Percentiles rank a stretch among this genome's conserved stretches.
phyloP scores from a whole-genome alignment of 2,329 filamentous ascomycete genomes.

The Calonectria naviculata region DNA sequence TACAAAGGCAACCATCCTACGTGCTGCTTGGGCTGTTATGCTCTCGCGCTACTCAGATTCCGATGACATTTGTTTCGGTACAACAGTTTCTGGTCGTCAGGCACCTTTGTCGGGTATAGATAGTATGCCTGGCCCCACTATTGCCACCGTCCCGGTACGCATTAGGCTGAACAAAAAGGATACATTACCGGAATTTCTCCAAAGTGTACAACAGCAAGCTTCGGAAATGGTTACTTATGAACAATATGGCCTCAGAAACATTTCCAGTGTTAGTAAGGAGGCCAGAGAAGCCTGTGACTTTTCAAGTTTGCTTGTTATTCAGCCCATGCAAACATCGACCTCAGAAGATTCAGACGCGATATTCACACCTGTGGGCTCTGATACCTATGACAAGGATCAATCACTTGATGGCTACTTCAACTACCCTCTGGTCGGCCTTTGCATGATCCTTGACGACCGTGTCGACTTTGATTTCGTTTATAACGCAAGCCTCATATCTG shows the following conservation, averaged over 20 bases:
- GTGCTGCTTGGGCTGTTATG: conserved; percentile 61
- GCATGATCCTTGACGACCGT: neutral
- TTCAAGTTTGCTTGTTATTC: conserved; percentile 43
- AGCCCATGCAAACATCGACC: conserved; percentile 10
- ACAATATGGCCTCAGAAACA: conserved; percentile 33
- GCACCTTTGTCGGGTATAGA: conserved; percentile 33
- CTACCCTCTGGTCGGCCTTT: neutral
- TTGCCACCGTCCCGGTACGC: conserved; percentile 55
- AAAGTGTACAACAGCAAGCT: conserved; percentile 21
- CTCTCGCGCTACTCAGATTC: conserved; percentile 57
- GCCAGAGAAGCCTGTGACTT: conserved; percentile 36
- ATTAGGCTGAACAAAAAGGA: conserved; percentile 45
- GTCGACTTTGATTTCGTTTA: neutral
- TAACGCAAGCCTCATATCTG: neutral
- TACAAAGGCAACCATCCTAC: conserved; percentile 26
- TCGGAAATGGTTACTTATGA: conserved; percentile 30
- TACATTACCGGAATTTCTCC: conserved; percentile 14
- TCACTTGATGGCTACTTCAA: neutral
- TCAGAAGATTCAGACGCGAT: neutral
- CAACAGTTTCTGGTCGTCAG: conserved; percentile 53
- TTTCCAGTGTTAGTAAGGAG: conserved; percentile 24
- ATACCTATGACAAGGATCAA: neutral
- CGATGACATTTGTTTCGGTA: conserved; percentile 54
- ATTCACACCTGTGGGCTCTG: neutral
- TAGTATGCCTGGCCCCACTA: conserved; percentile 40